Base-by-base conservation (phyloP, 768 basidiomycete genomes). In the Phaeotremella fagi region DNA sequence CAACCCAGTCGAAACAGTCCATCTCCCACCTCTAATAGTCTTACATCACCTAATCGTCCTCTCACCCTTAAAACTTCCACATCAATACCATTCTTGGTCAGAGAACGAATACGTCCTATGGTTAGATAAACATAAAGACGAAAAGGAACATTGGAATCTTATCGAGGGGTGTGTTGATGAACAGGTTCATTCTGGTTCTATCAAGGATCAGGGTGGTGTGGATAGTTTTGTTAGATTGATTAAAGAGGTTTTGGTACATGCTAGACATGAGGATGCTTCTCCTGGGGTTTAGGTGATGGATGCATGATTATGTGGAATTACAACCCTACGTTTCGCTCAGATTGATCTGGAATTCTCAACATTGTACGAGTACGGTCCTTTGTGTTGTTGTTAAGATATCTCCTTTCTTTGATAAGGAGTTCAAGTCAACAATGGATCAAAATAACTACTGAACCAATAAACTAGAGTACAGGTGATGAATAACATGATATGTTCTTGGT, bases 41-140 rank as follows among this genome's bases (percentile, higher is more conserved):
- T 77, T 97, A 15, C 77, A 79, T 57, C 92, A 98, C 68, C 86
- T 95, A 60, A 86, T 95, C 28, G 91, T 98, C 23, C 84, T 89
- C 9, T 89, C 89, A 1, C 85, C 87, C 0, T 45, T 77, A 11
- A 57, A 64, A 4, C 79, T 98, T 33, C 94, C 95, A 9, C 90
- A 99, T 71, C 80, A 82, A 45, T 73, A 90, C 50, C 90, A 97
- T 67, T 86, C 87, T 0, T 98, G 95, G 94, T 86, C 88, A 52
- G 90, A 97, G 69, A 81, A 86, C 3, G 95, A 98, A 77, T 99
- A 99, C 73, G 88, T 95, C 45, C 82, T 88, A 38, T 99, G 92
- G 91, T 80, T 98, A 12, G 86, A 89, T 54, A 92, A 95, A 70
- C 95, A 97, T 66, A 78, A 83, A 1, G 83, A 85, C 55, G 81